Evolutionary conservation across 2,329 filamentous ascomycete species (phyloP).

Genomic region (Cladosporium oxysporum): DNA sequence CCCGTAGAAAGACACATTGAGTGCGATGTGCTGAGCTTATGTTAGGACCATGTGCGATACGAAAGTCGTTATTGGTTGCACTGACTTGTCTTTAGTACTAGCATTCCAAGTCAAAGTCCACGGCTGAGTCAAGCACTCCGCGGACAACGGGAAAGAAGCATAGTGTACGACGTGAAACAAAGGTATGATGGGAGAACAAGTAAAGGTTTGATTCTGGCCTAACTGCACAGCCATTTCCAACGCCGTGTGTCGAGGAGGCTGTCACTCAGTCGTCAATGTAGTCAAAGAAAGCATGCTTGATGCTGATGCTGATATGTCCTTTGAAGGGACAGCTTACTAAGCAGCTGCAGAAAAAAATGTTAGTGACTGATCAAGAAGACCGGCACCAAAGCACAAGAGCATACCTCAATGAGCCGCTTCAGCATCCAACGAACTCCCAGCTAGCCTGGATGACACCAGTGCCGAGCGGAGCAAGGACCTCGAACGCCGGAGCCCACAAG

Average conservation of each 20-base stretch:
- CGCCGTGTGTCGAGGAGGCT: background rate
- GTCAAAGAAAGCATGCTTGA: background rate
- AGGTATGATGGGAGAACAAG: too few relatives aligned
- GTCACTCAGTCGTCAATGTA: background rate
- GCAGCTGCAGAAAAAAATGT: background rate
- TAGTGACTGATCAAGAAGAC: background rate
- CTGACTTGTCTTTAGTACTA: too few relatives aligned
- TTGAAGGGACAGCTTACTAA: background rate
- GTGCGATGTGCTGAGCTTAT: background rate
- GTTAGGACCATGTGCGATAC: background rate
- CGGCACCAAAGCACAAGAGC: background rate
- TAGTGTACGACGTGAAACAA: too few relatives aligned
- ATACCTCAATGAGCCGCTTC: background rate
- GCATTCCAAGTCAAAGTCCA: background rate
- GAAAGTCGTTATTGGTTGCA: too few relatives aligned
- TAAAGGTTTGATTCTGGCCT: background rate
- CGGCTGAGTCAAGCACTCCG: background rate
- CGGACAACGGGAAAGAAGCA: background rate
- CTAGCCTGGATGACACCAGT: background rate
- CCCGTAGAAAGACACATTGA: background rate
- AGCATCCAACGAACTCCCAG: conserved; percentile 7
- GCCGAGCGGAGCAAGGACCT: background rate
- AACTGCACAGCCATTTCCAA: background rate
- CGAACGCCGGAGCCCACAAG: background rate
- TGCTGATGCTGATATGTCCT: background rate